These are phyloP conservation scores for Porcisia hertigi DNA, from an alignment of 208 protist genomes.

Conservation along the genomic window DNA sequence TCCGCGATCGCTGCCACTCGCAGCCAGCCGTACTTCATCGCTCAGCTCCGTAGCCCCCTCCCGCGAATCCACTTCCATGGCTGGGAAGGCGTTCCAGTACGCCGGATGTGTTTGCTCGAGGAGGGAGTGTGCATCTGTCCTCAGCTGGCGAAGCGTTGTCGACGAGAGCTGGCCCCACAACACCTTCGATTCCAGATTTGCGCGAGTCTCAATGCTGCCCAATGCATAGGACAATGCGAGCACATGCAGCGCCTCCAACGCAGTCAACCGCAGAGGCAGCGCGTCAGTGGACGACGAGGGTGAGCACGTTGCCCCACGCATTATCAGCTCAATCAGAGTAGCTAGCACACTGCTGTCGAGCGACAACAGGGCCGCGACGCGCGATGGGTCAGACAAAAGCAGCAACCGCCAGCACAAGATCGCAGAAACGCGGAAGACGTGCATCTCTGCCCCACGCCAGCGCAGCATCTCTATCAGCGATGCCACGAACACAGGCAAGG, in stretches of 20 bases:
- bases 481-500: slow-evolving; percentile 8
- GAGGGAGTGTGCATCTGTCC: slow-evolving; percentile 4
- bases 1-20: not conserved
- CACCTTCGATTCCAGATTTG: slow-evolving; percentile 23
- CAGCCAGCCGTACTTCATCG: slow-evolving; percentile 22
- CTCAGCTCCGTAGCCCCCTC: slow-evolving; percentile 19
- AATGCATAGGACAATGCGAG: slow-evolving; percentile 24
- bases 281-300: not conserved
- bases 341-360: slow-evolving; percentile 26
- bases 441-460: slow-evolving; percentile 31
- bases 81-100: slow-evolving; percentile 45
- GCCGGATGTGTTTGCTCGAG: slow-evolving; percentile 18
- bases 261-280: slow-evolving; percentile 17
- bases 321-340: slow-evolving; percentile 37
- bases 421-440: slow-evolving; percentile 32
- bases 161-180: slow-evolving; percentile 27
- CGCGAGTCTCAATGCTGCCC: slow-evolving; percentile 39
- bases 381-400: slow-evolving; percentile 34
- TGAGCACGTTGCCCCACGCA: slow-evolving; percentile 9
- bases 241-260: slow-evolving; percentile 25
- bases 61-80: slow-evolving; percentile 32
- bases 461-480: slow-evolving; percentile 29
- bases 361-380: slow-evolving; percentile 20
- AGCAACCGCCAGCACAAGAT: slow-evolving; percentile 63
- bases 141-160: slow-evolving; percentile 34